Evolutionary conservation across 805 yeast species (phyloP).

Genomic region (Zygosaccharomyces bisporus): DNA sequence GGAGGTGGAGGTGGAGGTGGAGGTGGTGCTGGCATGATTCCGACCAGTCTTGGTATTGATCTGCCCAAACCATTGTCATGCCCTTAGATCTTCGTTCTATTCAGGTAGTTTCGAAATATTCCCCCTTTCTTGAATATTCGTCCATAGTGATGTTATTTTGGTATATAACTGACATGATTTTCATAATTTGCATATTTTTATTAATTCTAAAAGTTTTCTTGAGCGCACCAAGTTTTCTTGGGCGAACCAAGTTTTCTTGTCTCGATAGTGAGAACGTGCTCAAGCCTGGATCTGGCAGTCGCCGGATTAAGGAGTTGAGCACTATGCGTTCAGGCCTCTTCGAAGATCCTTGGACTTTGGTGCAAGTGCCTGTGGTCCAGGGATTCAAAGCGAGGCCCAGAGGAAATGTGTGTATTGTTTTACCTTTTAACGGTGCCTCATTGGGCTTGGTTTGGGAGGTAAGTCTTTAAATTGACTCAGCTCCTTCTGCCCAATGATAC

Average conservation of each 20-base stretch:
- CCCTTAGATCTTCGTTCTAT: not conserved
- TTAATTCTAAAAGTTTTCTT: no score
- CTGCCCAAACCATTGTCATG: not conserved
- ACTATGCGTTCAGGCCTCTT: slow-evolving; percentile 38
- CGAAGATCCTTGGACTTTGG: slow-evolving; percentile 43
- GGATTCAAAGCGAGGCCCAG: slow-evolving; percentile 48
- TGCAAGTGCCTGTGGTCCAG: slow-evolving; percentile 36
- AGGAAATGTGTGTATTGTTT: slow-evolving; percentile 13
- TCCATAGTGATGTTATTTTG: not conserved
- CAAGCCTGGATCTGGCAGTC: not conserved
- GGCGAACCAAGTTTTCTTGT: not conserved
- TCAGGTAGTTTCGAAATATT: not conserved
- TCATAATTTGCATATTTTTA: not conserved
- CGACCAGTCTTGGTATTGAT: not conserved
- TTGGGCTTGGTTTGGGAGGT: slow-evolving; percentile 20
- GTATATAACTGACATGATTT: slow-evolving; percentile 1
- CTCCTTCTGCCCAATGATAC: slow-evolving; percentile 30
- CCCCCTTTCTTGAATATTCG: slow-evolving; percentile 5
- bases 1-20: slow-evolving; percentile 61
- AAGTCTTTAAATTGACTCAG: slow-evolving; percentile 7
- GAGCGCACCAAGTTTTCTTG: not conserved
- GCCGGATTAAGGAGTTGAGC: not conserved
- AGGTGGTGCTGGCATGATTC: slow-evolving; percentile 30
- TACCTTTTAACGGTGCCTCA: slow-evolving; percentile 27
- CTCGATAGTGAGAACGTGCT: not conserved